phyloP scores from a whole-genome alignment of 2,329 filamentous ascomycete species.

The Hypoxylon sp. region DNA sequence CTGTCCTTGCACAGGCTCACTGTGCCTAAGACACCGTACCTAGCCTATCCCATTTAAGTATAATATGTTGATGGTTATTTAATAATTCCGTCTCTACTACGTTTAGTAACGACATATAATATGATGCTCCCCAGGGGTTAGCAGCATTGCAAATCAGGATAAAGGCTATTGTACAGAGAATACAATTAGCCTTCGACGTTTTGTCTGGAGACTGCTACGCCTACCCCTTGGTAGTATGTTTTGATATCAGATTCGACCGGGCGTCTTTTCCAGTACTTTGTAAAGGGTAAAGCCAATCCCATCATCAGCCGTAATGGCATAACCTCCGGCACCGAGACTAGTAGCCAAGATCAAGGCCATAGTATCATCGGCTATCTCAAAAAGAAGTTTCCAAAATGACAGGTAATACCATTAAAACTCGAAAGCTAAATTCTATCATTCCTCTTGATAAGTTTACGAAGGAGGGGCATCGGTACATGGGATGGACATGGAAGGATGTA shows the following conservation, averaged over 20 bases:
- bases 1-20: constrained; percentile 10
- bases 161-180: background rate
- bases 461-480: constrained; percentile 22
- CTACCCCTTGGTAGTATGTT: background rate
- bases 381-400: constrained; percentile 25
- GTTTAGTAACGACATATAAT: background rate
- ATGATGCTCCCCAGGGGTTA: background rate
- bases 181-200: background rate
- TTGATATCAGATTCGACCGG: background rate
- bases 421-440: constrained; percentile 12
- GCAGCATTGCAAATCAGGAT: background rate
- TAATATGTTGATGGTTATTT: background rate
- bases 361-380: constrained; percentile 34
- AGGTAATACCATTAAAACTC: constrained; percentile 15
- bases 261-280: background rate
- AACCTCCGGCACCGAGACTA: background rate
- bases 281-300: constrained; percentile 3
- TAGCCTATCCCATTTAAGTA: background rate
- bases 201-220: too few species aligned
- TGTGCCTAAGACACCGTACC: background rate
- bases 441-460: background rate
- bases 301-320: background rate
- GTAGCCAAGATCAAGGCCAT: constrained; percentile 13
- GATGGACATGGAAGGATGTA: constrained; percentile 5
- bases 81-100: background rate